Conservation (phyloP, 2,329 filamentous ascomycete species). For the Epichloe scottii region DNA sequence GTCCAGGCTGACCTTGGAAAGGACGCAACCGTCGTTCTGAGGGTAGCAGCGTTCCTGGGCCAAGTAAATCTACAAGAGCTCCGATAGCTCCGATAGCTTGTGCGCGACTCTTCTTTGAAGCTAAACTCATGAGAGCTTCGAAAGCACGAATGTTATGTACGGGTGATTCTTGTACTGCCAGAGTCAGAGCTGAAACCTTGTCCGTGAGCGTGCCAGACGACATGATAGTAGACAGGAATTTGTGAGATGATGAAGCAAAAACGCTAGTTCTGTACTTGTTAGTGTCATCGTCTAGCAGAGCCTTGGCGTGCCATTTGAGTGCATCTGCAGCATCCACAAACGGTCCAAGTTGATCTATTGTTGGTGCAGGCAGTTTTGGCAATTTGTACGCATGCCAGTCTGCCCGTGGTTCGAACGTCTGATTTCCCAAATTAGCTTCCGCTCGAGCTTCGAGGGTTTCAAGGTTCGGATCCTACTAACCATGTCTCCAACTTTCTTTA, state of each 20-base stretch:
- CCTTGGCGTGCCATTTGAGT: constrained; percentile 57
- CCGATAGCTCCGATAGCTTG: constrained; percentile 88
- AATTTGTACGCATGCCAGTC: constrained; percentile 42
- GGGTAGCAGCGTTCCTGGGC: constrained; percentile 76
- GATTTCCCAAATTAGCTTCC: constrained; percentile 20
- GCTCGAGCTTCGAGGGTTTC: constrained; percentile 1
- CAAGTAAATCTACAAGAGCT: constrained; percentile 87
- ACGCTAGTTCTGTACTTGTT: constrained; percentile 60
- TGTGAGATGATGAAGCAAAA: constrained; percentile 75
- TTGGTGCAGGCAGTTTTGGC: constrained; percentile 29
- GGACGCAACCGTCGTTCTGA: constrained; percentile 65
- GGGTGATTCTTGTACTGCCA: constrained; percentile 92
- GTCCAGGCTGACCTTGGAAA: constrained; percentile 67
- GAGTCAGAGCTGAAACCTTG: constrained; percentile 87
- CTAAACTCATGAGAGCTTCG: constrained; percentile 68
- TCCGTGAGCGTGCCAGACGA: constrained; percentile 90
- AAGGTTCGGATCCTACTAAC: constrained; percentile 14
- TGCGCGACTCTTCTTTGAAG: constrained; percentile 86
- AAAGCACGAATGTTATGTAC: constrained; percentile 84
- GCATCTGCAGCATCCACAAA: constrained; percentile 32
- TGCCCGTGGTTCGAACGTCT: constrained; percentile 45
- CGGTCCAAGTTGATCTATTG: constrained; percentile 31
- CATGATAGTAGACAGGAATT: constrained; percentile 97
- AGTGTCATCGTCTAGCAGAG: constrained; percentile 67
- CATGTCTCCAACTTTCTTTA: constrained; percentile 21